These are phyloP conservation scores for Ophiorrhiza pumila DNA, from an alignment of 257 asterid genomes.

Conservation along the genomic window DNA sequence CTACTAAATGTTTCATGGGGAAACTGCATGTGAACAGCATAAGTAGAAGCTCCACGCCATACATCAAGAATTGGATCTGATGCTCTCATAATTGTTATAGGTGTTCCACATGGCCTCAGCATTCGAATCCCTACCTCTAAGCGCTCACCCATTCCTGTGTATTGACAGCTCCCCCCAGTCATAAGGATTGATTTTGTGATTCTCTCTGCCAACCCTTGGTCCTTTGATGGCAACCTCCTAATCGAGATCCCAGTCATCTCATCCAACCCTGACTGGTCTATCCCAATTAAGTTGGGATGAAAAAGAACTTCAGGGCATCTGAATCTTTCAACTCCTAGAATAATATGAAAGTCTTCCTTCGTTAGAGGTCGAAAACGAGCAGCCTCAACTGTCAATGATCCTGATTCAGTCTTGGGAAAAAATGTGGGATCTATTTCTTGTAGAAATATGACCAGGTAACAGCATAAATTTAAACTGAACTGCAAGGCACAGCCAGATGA, in stretches of 20 bases:
- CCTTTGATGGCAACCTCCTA: constrained; percentile 54
- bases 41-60: constrained; percentile 92
- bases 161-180: constrained; percentile 90
- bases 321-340: constrained; percentile 89
- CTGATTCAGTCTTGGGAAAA: constrained; percentile 58
- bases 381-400: constrained; percentile 55
- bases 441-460: constrained; percentile 13
- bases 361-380: constrained; percentile 78
- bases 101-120: constrained; percentile 78
- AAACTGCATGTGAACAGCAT: constrained; percentile 57
- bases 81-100: constrained; percentile 57
- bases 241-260: constrained; percentile 75
- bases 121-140: constrained; percentile 78
- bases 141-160: constrained; percentile 76
- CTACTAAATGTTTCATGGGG: constrained; percentile 65
- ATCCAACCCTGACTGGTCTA: constrained; percentile 90
- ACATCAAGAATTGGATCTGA: constrained; percentile 74
- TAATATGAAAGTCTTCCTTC: constrained; percentile 85
- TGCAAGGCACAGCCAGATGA: not conserved
- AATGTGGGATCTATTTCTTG: constrained; percentile 94
- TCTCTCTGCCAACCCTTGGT: constrained; percentile 44
- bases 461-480: not conserved
- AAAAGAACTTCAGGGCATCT: constrained; percentile 88
- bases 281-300: constrained; percentile 74
- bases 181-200: constrained; percentile 70